phyloP scores from a whole-genome alignment of 805 yeast species.

The Saccharomyces mikatae region DNA sequence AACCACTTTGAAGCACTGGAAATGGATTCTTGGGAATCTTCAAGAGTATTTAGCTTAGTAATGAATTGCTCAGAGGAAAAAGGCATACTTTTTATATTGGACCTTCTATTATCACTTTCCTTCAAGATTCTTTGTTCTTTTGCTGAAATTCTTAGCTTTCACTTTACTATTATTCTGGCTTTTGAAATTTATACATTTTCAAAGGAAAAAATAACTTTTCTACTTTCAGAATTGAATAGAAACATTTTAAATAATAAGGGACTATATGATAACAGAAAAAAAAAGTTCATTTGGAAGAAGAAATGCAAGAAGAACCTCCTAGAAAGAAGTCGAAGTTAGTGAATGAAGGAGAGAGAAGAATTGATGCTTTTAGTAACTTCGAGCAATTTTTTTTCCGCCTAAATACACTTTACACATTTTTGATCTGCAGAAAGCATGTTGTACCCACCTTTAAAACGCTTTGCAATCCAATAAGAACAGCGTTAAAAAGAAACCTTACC shows the following conservation, averaged over 20 bases:
- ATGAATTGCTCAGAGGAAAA: constrained; percentile 25
- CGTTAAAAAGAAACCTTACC: constrained; percentile 38
- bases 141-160: not conserved
- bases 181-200: not conserved
- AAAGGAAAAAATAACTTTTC: not conserved
- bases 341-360: constrained; percentile 12
- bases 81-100: constrained; percentile 12
- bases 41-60: constrained; percentile 19
- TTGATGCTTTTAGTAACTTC: constrained; percentile 33
- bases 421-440: constrained; percentile 52
- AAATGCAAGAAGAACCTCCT: not conserved
- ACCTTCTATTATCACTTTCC: not conserved
- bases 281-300: not conserved
- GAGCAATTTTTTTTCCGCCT: constrained; percentile 43
- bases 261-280: not conserved
- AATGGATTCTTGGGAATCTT: constrained; percentile 31
- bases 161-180: not conserved
- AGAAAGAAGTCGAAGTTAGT: constrained; percentile 9
- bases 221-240: not conserved
- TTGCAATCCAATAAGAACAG: constrained; percentile 44
- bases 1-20: constrained; percentile 29
- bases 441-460: constrained; percentile 49
- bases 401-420: constrained; percentile 55
- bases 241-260: not conserved
- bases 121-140: not conserved